These are phyloP conservation scores for Geotrichum carabidarum DNA, from an alignment of 1,139 yeast species.

Conservation along the genomic window DNA sequence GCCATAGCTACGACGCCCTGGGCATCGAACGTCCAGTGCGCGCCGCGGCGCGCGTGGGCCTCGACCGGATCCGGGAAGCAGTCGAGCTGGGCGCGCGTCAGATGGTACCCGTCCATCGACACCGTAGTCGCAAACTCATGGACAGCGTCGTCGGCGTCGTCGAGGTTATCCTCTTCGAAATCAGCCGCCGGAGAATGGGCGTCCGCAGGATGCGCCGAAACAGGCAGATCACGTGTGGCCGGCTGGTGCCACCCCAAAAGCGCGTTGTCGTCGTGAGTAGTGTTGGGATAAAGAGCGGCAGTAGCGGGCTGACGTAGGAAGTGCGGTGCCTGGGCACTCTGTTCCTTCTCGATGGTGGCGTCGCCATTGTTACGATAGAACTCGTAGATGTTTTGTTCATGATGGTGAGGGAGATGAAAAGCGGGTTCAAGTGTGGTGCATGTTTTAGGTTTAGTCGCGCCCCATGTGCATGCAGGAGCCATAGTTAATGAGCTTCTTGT, in stretches of 20 bases:
- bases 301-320: not conserved
- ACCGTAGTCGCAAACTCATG: constrained; percentile 32
- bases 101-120: constrained; percentile 82
- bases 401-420: too few species aligned
- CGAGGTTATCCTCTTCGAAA: not conserved
- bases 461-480: too few species aligned
- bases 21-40: constrained; percentile 79
- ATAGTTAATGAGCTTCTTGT: too few species aligned
- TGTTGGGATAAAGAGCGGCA: not conserved
- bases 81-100: constrained; percentile 52
- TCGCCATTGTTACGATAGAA: not conserved
- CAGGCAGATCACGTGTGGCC: not conserved
- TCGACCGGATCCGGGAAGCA: constrained; percentile 49
- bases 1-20: constrained; percentile 42
- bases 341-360: not conserved
- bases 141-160: not conserved
- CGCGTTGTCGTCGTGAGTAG: not conserved
- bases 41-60: constrained; percentile 68
- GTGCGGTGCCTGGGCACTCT: not conserved
- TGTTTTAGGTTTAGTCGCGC: too few species aligned
- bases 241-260: not conserved
- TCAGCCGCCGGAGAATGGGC: too few species aligned
- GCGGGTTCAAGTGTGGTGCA: too few species aligned
- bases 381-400: not conserved
- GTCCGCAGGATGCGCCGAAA: too few species aligned